Evolutionary conservation across 2,329 filamentous ascomycete species (phyloP), one percentile per base, ranked within the genome.

Genomic region (Cytospora paraplurivora): DNA sequence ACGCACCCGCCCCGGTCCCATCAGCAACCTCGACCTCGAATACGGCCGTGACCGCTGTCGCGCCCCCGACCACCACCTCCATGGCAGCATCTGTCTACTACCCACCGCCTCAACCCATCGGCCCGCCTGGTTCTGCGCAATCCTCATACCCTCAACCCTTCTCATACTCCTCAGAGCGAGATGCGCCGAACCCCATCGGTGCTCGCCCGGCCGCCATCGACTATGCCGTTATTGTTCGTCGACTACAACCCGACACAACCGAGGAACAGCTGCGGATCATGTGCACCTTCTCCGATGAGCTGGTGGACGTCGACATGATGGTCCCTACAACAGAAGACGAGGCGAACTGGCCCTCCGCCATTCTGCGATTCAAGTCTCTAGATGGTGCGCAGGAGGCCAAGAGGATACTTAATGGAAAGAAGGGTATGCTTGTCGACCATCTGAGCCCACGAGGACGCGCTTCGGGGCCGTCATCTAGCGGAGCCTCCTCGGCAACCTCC

Each of bases 271-370:
- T 88, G 58, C 77, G 81, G 54, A 73, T 84, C 35, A 87, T 88
- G 84, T 77, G 85, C 38, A 76, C 85, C 50, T 87, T 84, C 74
- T 85, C 82, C 58, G 79, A 86, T 68, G 84, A 87, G 44, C 74
- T 86, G 13, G 71, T 79, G 44, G 76, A 79, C 52, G 77, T 83
- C 19, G 79, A 86, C 67, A 73, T 87, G 33, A 73, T 87, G 4
- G 75, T 82, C 1, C 67, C 75, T 32, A 80, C 85, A 32, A 75
- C 78, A 62, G 80, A 81, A 7, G 76, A 80, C 41, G 83, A 87
- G 66, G 69, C 75, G 4, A 79, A 79, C 27, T 83, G 81, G 67
- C 77, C 78, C 56, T 81, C 82, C 1, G 85, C 84, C 32, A 69
- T 86, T 37, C 71, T 87, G 61, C 78, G 74, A 65, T 87, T 88